Base-by-base conservation (phyloP, 2,329 filamentous ascomycete species). In the Fusarium luffae region DNA sequence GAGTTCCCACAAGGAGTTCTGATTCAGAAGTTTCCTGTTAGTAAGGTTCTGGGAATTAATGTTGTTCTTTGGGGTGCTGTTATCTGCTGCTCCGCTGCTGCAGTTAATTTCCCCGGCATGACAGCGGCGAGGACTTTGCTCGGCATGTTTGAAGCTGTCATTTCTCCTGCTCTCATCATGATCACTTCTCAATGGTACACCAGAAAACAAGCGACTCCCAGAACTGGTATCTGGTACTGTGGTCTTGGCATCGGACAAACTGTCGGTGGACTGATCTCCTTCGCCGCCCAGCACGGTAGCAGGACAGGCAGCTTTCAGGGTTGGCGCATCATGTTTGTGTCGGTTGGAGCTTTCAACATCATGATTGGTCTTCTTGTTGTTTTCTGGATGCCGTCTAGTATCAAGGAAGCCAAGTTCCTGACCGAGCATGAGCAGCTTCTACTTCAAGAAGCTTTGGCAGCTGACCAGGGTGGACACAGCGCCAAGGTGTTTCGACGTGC, bases 171-270 rank as follows among this genome's bases (percentile, higher is more conserved):
- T 5, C 14, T 61, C 1, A 58, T 61, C 12, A 59, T 61, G 58
- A 61, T 61, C 6, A 61, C 58, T 2, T 61, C 58, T 1, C 58
- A 61, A 13, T 61, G 58, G 58, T 61, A 61, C 7, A 61, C 54
- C 6, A 37, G 58, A 32, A 61, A 37, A 28, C 58, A 61, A 11
- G 54, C 58, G 0, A 61, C 58, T 1, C 58, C 58, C 7, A 59
- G 58, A 18, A 61, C 58, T 3, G 58, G 58, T 19, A 61, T 61
- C 18, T 61, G 58, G 58, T 61, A 61, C 18, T 61, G 58, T 5
- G 58, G 58, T 43, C 54, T 61, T 10, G 58, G 58, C 6, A 59
- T 61, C 2, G 58, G 58, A 0, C 58, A 61, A 13, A 50, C 58
- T 4, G 12, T 61, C 19, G 58, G 58, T 9, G 58, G 58, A 4